Base-by-base conservation (phyloP, 179 eudicot species). In the Silene noctiflora region DNA sequence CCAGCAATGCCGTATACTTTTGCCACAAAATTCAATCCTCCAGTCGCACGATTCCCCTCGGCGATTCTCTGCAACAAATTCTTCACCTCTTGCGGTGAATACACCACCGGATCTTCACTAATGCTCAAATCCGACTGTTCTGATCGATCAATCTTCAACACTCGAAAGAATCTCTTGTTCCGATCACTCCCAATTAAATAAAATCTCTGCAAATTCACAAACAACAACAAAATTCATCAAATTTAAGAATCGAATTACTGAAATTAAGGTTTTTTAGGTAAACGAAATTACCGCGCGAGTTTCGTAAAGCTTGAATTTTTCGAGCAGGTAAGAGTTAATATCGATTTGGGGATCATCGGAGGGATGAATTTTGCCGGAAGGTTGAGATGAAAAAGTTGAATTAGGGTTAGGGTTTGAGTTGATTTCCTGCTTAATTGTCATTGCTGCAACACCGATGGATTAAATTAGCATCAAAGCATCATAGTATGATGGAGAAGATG, bases 61-160 rank as follows among this genome's bases (percentile, higher is more conserved):
- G 88, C 87, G 53, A 94, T 92, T 69, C 97, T 76, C 80, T 94
- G 98, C 74, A 94, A 84, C 81, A 94, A 84, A 80, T 84, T 91
- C 80, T 94, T 92, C 71, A 92, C 90, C 79, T 92, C 97, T 67
- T 88, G 94, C 11, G 90, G 82, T 20, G 96, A 81, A 79, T 94
- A 94, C 27, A 92, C 97, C 75, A 92, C 97, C 6, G 98, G 98
- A 76, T 94, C 98, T 83, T 94, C 97, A 70, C 95, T 92, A 24
- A 94, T 88, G 69, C 88, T 92, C 55, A 94, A 83, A 31, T 94
- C 98, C 39, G 95, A 89, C 16, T 91, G 88, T 75, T 94, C 98
- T 82, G 90, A 90, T 62, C 97, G 85, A 77, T 92, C 97, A 42
- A 94, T 94, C 83, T 94, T 94, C 78, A 94, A 76, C 20, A 94